Conservation (phyloP, 495 filamentous ascomycete species). For the Trichocladium uniseriatum region DNA sequence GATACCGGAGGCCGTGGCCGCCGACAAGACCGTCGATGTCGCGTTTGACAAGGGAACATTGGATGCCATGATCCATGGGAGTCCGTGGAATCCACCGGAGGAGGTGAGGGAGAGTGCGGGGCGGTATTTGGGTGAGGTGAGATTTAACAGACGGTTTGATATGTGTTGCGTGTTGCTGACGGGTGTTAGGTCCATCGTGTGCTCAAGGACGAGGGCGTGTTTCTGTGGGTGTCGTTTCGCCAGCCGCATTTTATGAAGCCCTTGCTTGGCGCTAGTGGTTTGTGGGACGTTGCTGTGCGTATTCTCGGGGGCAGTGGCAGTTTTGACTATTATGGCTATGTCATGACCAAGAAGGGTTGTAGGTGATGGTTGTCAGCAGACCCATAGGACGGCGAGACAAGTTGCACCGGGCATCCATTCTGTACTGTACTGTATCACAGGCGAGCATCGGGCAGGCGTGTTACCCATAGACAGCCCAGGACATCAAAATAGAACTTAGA, state of each 20-base stretch:
- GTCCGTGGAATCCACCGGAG: slow-evolving; percentile 47
- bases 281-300: slow-evolving; percentile 38
- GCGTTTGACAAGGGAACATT: slow-evolving; percentile 55
- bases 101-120: slow-evolving; percentile 43
- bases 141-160: neutral
- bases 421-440: too few relatives aligned
- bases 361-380: too few relatives aligned
- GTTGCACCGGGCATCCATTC: too few relatives aligned
- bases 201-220: slow-evolving; percentile 43
- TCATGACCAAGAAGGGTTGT: slow-evolving; percentile 21
- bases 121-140: slow-evolving; percentile 41
- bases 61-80: slow-evolving; percentile 53
- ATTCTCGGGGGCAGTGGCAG: slow-evolving; percentile 29
- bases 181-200: slow-evolving; percentile 39
- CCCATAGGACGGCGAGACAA: too few relatives aligned
- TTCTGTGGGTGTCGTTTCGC: slow-evolving; percentile 49
- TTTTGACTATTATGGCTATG: slow-evolving; percentile 45
- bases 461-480: too few relatives aligned
- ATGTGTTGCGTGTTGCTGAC: neutral
- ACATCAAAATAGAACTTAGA: too few relatives aligned
- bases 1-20: slow-evolving; percentile 31
- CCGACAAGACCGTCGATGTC: slow-evolving; percentile 38
- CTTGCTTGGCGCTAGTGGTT: slow-evolving; percentile 34
- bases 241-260: slow-evolving; percentile 54
- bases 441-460: too few relatives aligned